A percentile compares a stretch with the other conserved stretches of the same genome.
These are phyloP conservation scores for Dothideomycetes sp. DNA, from an alignment of 2,329 filamentous ascomycete genomes.

Conservation along the genomic window DNA sequence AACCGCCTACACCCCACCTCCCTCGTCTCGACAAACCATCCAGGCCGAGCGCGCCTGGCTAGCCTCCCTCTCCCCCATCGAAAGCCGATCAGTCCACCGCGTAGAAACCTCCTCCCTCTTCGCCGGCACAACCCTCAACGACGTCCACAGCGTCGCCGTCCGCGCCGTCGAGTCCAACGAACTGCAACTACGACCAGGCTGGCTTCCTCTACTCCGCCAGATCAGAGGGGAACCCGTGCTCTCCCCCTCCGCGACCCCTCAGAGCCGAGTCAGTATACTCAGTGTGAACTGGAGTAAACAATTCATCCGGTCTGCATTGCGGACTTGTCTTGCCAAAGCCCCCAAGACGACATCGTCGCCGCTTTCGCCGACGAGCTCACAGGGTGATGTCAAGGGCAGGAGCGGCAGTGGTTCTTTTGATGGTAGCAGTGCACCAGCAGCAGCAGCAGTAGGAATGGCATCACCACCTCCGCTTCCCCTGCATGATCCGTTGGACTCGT, in stretches of 20 bases:
- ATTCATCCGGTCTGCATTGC: slow-evolving; percentile 25
- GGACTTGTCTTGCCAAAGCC: slow-evolving; percentile 3
- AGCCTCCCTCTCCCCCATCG: slow-evolving; percentile 24
- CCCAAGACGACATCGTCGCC: no score
- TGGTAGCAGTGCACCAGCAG: no score
- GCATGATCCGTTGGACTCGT: neutral
- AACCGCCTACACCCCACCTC: slow-evolving; percentile 17
- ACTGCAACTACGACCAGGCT: slow-evolving; percentile 27
- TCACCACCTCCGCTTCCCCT: no score
- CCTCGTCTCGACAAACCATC: slow-evolving; percentile 19
- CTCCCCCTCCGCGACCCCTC: neutral
- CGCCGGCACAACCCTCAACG: slow-evolving; percentile 20
- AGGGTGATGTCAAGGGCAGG: no score
- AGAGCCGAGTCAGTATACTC: slow-evolving; percentile 22
- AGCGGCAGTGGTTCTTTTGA: no score
- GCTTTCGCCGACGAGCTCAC: no score
- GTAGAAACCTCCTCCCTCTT: slow-evolving; percentile 30
- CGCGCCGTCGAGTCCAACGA: slow-evolving; percentile 19
- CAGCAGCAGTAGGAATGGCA: no score
- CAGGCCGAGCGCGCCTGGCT: slow-evolving; percentile 28
- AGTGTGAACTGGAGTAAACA: slow-evolving; percentile 38
- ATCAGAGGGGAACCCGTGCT: slow-evolving; percentile 9
- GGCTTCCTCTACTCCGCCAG: slow-evolving; percentile 20
- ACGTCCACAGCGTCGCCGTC: slow-evolving; percentile 18
- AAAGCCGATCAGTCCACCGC: slow-evolving; percentile 28